Evolutionary conservation across 176 grass and related monocot species (phyloP).

Genomic region (Rhipidocladum racemiflorum): DNA sequence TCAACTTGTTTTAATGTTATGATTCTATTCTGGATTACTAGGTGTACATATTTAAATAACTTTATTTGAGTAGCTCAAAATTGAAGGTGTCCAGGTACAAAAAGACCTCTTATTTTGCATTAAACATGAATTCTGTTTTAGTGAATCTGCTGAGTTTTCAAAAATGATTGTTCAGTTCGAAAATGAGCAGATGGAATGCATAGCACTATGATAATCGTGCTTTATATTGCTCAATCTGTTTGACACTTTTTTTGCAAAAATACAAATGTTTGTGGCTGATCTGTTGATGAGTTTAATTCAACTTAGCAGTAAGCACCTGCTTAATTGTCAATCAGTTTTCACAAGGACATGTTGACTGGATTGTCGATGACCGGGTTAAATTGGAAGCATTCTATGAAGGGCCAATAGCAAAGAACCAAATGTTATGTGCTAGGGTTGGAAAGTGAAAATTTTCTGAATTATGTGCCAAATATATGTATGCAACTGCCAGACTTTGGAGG

Average conservation of each 20-base stretch:
- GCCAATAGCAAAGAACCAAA: background rate
- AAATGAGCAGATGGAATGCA: background rate
- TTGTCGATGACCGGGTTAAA: background rate
- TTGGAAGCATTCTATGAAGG: slow-evolving; percentile 1
- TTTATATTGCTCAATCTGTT: background rate
- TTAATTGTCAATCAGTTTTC: background rate
- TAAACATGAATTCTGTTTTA: slow-evolving; percentile 17
- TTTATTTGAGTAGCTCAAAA: background rate
- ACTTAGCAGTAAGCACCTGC: background rate
- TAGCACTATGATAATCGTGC: background rate
- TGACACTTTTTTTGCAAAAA: background rate
- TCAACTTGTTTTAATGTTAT: background rate
- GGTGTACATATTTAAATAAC: background rate
- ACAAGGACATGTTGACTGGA: background rate
- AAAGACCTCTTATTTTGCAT: background rate
- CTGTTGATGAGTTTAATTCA: background rate
- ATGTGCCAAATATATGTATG: background rate
- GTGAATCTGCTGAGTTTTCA: background rate
- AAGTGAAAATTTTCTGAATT: background rate
- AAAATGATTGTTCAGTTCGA: background rate
- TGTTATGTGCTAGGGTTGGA: slow-evolving; percentile 5
- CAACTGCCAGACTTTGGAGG: background rate
- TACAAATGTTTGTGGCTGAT: background rate
- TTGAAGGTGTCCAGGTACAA: background rate
- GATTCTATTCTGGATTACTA: background rate